These are phyloP conservation scores for Colletotrichum melonis DNA, from an alignment of 2,329 filamentous ascomycete species.

Conservation along the genomic window DNA sequence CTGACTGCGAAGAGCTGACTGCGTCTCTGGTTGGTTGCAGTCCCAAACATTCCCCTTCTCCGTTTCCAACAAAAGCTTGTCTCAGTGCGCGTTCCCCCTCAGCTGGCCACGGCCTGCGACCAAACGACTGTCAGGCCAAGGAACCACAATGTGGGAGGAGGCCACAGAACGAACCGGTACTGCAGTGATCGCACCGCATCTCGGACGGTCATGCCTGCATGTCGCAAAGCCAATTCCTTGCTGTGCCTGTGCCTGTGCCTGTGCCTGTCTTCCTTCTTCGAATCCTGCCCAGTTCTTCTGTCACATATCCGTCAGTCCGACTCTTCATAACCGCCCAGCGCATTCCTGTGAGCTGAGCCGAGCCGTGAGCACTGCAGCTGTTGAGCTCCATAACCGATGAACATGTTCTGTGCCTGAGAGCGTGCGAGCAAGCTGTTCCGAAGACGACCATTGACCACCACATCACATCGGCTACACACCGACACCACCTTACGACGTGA, in stretches of 20 bases:
- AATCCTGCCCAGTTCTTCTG: background rate
- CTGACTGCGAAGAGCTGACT: background rate
- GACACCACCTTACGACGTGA: constrained; percentile 1
- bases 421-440: background rate
- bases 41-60: background rate
- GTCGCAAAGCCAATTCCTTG: background rate
- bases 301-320: background rate
- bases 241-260: too few species aligned
- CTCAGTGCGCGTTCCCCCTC: constrained; percentile 4
- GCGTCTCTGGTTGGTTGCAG: constrained; percentile 1
- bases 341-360: background rate
- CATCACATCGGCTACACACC: constrained; percentile 2
- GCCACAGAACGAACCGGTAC: background rate
- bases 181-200: background rate
- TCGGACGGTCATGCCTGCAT: background rate
- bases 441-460: background rate
- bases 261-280: background rate
- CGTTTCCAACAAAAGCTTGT: constrained; percentile 5
- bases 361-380: background rate
- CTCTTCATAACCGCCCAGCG: background rate
- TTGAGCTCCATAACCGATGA: background rate
- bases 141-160: background rate
- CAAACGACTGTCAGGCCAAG: background rate
- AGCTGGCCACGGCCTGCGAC: background rate
- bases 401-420: background rate